Conservation (phyloP, 805 yeast species). For the Groenewaldozyma salmanticensis region DNA sequence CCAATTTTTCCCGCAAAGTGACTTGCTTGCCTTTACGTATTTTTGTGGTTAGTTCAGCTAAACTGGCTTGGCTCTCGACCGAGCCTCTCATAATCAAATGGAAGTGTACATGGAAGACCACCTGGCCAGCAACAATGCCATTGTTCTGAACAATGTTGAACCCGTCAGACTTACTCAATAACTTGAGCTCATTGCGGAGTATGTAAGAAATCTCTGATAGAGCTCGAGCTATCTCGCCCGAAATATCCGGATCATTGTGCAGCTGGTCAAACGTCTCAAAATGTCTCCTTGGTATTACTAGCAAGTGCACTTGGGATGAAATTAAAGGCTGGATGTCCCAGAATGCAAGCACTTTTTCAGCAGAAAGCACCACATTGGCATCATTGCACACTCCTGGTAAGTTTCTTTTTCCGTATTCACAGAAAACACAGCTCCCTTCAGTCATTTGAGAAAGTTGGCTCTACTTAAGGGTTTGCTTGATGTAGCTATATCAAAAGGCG, state of each 20-base stretch:
- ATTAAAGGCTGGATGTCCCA: conserved; percentile 31
- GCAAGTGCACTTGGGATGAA: conserved; percentile 26
- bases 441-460: too few relatives aligned
- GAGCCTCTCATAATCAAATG: conserved; percentile 70
- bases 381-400: conserved; percentile 12
- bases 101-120: conserved; percentile 87
- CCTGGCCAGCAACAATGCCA: conserved; percentile 88
- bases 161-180: conserved; percentile 12
- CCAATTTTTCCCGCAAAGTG: too few relatives aligned
- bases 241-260: conserved; percentile 19
- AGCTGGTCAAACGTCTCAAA: conserved; percentile 21
- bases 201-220: too few relatives aligned
- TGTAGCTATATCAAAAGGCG: too few relatives aligned
- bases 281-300: conserved; percentile 28
- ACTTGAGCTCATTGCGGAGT: too few relatives aligned
- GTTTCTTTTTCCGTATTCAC: conserved; percentile 19
- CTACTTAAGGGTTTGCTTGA: too few relatives aligned
- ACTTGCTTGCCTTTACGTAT: too few relatives aligned
- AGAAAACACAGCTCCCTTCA: conserved; percentile 20
- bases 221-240: conserved; percentile 21
- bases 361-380: conserved; percentile 21
- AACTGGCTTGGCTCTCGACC: conserved; percentile 25
- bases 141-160: conserved; percentile 35
- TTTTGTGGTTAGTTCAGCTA: conserved; percentile 2
- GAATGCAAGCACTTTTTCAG: conserved; percentile 25